A percentile compares a stretch with the other conserved stretches of the same genome.
Evolutionary conservation across 2,329 filamentous ascomycete species (phyloP).

Genomic region (Aureobasidium namibiae): DNA sequence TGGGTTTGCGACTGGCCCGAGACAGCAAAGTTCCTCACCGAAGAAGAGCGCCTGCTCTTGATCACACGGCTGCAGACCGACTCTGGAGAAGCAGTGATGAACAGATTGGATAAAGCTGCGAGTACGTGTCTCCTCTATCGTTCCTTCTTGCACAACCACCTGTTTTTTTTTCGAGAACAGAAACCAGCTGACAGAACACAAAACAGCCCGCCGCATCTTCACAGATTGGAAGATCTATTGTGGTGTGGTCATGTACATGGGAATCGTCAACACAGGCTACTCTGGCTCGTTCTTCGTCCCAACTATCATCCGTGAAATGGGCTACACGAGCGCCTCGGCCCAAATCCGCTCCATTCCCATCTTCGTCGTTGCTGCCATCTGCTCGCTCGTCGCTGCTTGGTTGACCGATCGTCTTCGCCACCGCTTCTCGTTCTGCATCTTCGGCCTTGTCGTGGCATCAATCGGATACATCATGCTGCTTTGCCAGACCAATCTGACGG

Average conservation of each 20-base stretch:
- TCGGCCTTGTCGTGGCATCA: slow-evolving; percentile 41
- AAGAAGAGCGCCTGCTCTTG: slow-evolving; percentile 37
- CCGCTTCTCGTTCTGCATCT: slow-evolving; percentile 49
- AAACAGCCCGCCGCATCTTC: slow-evolving; percentile 31
- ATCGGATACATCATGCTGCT: slow-evolving; percentile 51
- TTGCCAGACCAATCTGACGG: slow-evolving; percentile 30
- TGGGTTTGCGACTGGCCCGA: slow-evolving; percentile 38
- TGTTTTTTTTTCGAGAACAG: no score
- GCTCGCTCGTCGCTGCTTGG: slow-evolving; percentile 36
- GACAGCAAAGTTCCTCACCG: slow-evolving; percentile 36
- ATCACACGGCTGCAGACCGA: slow-evolving; percentile 30
- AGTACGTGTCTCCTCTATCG: slow-evolving; percentile 21
- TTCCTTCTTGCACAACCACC: background rate
- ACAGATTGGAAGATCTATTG: slow-evolving; percentile 41
- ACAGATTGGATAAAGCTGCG: slow-evolving; percentile 43
- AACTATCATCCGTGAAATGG: slow-evolving; percentile 33
- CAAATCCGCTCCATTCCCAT: slow-evolving; percentile 33
- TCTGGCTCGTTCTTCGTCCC: slow-evolving; percentile 35
- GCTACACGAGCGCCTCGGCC: slow-evolving; percentile 32
- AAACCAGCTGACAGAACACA: background rate
- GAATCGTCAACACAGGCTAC: slow-evolving; percentile 40
- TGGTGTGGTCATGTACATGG: slow-evolving; percentile 27
- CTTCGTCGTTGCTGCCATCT: slow-evolving; percentile 31
- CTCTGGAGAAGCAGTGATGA: slow-evolving; percentile 41
- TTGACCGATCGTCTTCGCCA: slow-evolving; percentile 44